Evolutionary conservation across 768 basidiomycete genomes (phyloP).

Genomic region (Pholiota molesta): DNA sequence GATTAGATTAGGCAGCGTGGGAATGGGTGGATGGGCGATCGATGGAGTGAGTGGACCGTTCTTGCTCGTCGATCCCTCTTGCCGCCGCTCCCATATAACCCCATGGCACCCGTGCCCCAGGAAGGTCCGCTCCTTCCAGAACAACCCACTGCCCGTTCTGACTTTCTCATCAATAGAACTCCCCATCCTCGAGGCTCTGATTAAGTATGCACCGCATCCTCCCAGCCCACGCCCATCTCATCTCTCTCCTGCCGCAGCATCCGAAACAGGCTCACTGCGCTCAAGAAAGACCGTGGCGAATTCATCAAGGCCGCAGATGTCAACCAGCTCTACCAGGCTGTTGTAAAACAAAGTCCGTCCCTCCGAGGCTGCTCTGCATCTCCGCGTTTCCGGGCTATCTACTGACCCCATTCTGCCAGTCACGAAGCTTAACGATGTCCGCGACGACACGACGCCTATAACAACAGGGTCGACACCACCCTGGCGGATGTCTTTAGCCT

Average conservation of each 20-base stretch:
- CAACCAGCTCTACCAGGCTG: conserved; percentile 87
- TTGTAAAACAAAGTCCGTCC: conserved; percentile 87
- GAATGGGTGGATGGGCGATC: conserved; percentile 25
- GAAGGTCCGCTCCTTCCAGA: conserved; percentile 55
- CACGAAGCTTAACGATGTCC: conserved; percentile 88
- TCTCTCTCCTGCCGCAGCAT: conserved; percentile 55
- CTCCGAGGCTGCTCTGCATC: conserved; percentile 6
- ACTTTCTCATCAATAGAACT: conserved; percentile 60
- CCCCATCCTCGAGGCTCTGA: conserved; percentile 91
- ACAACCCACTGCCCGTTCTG: conserved; percentile 15
- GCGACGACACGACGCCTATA: conserved; percentile 77
- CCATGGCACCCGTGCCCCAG: conserved; percentile 77
- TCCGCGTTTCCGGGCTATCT: conserved; percentile 1
- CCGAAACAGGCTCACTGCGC: conserved; percentile 90
- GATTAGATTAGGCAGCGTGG: conserved; percentile 33
- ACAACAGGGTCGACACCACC: conserved; percentile 93
- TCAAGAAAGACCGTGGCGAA: conserved; percentile 91
- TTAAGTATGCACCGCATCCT: conserved; percentile 61
- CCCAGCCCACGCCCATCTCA: conserved; percentile 19
- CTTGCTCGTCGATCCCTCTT: conserved; percentile 3
- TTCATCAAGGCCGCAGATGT: conserved; percentile 95
- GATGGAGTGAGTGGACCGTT: conserved; percentile 23
- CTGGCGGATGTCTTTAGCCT: conserved; percentile 95
- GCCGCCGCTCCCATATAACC: conserved; percentile 5
- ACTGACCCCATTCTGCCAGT: conserved; percentile 46